Conservation (phyloP, 441 rosid species). For the Adansonia rubrostipa region DNA sequence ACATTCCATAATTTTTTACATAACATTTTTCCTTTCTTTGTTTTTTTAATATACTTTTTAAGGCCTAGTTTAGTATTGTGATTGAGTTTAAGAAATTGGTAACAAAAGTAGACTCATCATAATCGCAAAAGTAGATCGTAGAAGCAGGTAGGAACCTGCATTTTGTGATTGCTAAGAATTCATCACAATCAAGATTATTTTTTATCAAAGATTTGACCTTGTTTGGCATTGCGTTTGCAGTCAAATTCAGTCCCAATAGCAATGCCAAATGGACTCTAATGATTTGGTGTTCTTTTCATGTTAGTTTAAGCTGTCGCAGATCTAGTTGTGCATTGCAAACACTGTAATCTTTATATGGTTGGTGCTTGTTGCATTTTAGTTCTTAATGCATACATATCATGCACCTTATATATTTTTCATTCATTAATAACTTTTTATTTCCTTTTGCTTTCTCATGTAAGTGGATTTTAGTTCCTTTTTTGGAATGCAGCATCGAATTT, state of each 20-base stretch:
- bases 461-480: slow-evolving; percentile 4
- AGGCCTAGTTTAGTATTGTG: not conserved
- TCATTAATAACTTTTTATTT: not conserved
- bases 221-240: slow-evolving; percentile 11
- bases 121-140: not conserved
- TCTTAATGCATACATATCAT: not conserved
- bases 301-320: slow-evolving; percentile 8
- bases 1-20: slow-evolving; percentile 12
- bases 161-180: not conserved
- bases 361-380: slow-evolving; percentile 9
- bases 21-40: not conserved
- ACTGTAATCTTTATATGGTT: not conserved
- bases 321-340: not conserved
- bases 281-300: slow-evolving; percentile 1
- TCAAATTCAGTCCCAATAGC: slow-evolving; percentile 9
- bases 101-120: not conserved
- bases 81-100: slow-evolving; percentile 7
- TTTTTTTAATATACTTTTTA: not conserved
- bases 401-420: not conserved
- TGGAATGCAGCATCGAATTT: slow-evolving; percentile 26
- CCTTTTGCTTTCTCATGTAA: not conserved
- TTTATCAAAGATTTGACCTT: not conserved
- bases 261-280: not conserved
- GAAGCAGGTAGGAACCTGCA: slow-evolving; percentile 1
- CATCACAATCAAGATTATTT: not conserved